Evolutionary conservation across 225 moss, liverwort and hornwort genomes (phyloP).

Genomic region (Rhytidiadelphus loreus): DNA sequence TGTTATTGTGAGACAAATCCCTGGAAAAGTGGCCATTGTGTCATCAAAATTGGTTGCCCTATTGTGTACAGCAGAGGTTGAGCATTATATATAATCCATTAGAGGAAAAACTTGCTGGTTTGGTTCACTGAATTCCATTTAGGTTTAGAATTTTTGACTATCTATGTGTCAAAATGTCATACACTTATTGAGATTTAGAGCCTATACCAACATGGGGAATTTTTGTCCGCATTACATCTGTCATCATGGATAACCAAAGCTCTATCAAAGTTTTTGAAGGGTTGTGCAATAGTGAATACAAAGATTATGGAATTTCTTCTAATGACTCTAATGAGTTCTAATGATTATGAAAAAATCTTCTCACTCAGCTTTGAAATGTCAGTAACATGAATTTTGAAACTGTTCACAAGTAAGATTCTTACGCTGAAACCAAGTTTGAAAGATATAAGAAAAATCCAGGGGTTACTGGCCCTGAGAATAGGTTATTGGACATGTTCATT

Average conservation of each 20-base stretch:
- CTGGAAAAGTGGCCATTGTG: background rate
- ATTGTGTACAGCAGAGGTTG: background rate
- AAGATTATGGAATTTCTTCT: background rate
- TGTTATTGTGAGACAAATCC: conserved; percentile 25
- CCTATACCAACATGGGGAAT: background rate
- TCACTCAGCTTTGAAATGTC: background rate
- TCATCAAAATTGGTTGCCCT: background rate
- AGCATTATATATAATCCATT: background rate
- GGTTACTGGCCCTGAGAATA: background rate
- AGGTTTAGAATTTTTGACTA: too few relatives aligned
- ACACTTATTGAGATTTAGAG: background rate
- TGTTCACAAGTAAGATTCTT: background rate
- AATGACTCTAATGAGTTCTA: background rate
- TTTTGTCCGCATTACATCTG: background rate
- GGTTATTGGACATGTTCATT: conserved; percentile 24
- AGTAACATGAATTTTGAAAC: too few relatives aligned
- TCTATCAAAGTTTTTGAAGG: background rate
- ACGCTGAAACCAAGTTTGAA: conserved; percentile 22
- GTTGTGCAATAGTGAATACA: too few relatives aligned
- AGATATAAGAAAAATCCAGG: conserved; percentile 2
- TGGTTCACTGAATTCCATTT: background rate
- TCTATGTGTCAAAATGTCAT: background rate
- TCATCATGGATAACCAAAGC: background rate
- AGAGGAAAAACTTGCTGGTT: background rate
- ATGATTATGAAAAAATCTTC: too few relatives aligned